Conservation (phyloP, 371 early-diverging fungal species). For the Lichtheimia corymbifera region DNA sequence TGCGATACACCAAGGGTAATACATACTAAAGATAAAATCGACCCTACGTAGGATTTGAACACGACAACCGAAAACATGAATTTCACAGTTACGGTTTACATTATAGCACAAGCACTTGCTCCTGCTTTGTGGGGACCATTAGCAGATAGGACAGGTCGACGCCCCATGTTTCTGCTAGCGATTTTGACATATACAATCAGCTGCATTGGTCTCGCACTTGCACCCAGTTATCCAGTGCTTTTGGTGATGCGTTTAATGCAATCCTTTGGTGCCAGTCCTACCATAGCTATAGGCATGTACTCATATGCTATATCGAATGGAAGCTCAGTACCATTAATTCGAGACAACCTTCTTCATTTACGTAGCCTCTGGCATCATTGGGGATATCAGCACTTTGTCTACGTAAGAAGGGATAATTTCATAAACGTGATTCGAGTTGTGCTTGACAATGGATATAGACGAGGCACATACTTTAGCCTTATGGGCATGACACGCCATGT, state of each 20-base stretch:
- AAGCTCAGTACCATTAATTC: background rate
- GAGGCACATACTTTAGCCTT: background rate
- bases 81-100: conserved; percentile 13
- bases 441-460: background rate
- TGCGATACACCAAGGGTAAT: no score
- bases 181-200: conserved; percentile 53
- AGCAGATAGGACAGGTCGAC: conserved; percentile 20
- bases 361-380: conserved; percentile 27
- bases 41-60: conserved; percentile 12
- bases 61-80: conserved; percentile 12
- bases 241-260: conserved; percentile 59
- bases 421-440: background rate
- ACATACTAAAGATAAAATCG: no score
- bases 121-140: conserved; percentile 19
- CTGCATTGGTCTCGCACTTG: conserved; percentile 54
- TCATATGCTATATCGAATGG: background rate
- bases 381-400: conserved; percentile 53
- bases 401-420: conserved; percentile 25
- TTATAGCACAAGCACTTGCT: conserved; percentile 13
- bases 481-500: conserved; percentile 18
- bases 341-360: background rate
- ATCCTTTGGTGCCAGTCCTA: conserved; percentile 57
- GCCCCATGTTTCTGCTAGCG: conserved; percentile 36
- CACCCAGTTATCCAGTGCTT: conserved; percentile 44
- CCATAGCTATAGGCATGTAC: conserved; percentile 49